Evolutionary conservation across 495 filamentous ascomycete species (phyloP), one percentile per base, ranked within the genome.

Genomic region (Neurospora discreta): DNA sequence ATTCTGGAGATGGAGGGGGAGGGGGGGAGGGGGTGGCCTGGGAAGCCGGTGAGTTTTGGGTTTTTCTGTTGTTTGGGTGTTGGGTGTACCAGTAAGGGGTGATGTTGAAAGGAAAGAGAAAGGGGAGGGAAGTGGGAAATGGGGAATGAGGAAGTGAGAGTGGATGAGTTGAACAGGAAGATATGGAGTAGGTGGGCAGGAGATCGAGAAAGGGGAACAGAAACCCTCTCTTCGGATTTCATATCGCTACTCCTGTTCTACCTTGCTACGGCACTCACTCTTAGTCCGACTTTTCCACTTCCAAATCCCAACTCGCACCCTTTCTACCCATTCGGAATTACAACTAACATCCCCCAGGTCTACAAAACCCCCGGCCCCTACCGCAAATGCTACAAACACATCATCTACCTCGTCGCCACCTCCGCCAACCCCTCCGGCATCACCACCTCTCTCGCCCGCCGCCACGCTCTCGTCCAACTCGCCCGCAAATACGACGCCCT

Each of bases 321-420:
- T 39, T 26, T 18, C 16, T 41, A 16, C 15, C 40, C 40, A 41
- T 39, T 5, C 16, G 2, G 5, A 41, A 16, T 41, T 16, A 13
- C 40, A 5, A 41, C 40, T 42, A 13, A 69, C 71, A 68, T 6
- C 20, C 1, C 39, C 5, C 71, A 77, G 78, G 15, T 52, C 23
- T 79, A 77, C 71, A 86, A 85, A 73, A 33, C 68, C 23, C 73
- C 73, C 16, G 73, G 70, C 18, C 80, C 81, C 16, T 83, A 83
- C 74, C 78, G 81, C 69, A 94, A 92, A 76, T 86, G 91, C 72
- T 97, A 97, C 80, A 88, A 87, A 39, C 92, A 95, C 77, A 77
- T 97, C 73, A 89, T 98, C 75, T 98, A 98, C 77, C 87, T 86
- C 23, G 91, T 93, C 5, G 91, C 94, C 0, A 94, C 92, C 0